These are phyloP conservation scores for Euphorbia pulcherrima DNA, from an alignment of 345 rosid genomes.

Conservation along the genomic window DNA sequence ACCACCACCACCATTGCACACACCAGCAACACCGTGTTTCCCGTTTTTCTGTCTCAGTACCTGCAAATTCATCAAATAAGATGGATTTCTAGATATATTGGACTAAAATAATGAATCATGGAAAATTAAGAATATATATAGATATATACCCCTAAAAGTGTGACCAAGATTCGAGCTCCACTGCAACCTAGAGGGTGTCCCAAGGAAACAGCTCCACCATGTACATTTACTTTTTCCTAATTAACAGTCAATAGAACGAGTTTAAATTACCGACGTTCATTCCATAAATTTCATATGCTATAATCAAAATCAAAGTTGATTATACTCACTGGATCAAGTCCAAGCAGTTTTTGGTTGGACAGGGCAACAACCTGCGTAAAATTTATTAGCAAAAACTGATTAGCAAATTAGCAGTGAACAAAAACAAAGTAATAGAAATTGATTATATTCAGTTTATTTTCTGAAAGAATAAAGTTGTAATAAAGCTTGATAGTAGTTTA, in stretches of 20 bases:
- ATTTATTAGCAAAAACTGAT: too few species aligned
- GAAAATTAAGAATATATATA: slow-evolving; percentile 18
- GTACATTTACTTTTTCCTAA: slow-evolving; percentile 82
- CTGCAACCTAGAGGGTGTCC: slow-evolving; percentile 99
- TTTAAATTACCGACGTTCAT: not conserved
- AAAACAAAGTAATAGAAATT: too few species aligned
- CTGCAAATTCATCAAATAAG: slow-evolving; percentile 27
- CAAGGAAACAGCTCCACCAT: slow-evolving; percentile 94
- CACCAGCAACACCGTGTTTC: slow-evolving; percentile 80
- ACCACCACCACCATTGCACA: slow-evolving; percentile 98
- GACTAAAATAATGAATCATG: not conserved
- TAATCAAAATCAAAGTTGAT: slow-evolving; percentile 4
- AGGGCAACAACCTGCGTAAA: slow-evolving; percentile 81
- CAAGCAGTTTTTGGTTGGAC: slow-evolving; percentile 78
- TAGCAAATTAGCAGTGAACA: too few species aligned
- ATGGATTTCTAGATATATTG: not conserved
- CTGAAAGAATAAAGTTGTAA: not conserved
- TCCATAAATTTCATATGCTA: not conserved
- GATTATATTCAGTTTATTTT: too few species aligned
- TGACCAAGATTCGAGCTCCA: slow-evolving; percentile 89
- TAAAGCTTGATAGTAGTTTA: slow-evolving; percentile 32
- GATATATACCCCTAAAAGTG: slow-evolving; percentile 82
- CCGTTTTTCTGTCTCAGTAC: slow-evolving; percentile 72
- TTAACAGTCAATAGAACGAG: not conserved
- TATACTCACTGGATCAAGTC: slow-evolving; percentile 66